Base-by-base conservation (phyloP, 495 filamentous ascomycete species). In the Cercophora sp. region DNA sequence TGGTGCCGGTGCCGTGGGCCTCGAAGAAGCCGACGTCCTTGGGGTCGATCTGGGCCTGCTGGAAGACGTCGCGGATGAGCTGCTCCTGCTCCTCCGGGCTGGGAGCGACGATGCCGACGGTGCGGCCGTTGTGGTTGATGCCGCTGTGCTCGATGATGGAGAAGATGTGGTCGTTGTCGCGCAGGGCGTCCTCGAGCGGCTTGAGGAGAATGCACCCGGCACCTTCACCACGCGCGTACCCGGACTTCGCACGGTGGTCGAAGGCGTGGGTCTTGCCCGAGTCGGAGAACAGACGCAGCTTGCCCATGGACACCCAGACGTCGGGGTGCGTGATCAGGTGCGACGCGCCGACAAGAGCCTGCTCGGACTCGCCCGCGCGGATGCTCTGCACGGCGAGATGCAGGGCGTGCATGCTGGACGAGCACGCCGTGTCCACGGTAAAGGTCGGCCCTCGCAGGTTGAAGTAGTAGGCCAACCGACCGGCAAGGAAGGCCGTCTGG, bases 341-440 rank as follows among this genome's bases (percentile, higher is more conserved):
- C 5, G 67, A 68, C 0, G 75, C 79, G 4, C 64, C 73, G n/a
- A 77, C 76, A 13, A 82, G 61, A 34, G 74, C 71, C 42, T 64
- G 57, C 35, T 70, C 65, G 1, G 65, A 72, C 41, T 78, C 76
- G 11, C 75, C 73, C 2, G 74, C 71, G 70, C 85, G 85, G 13
- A 94, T 76, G 1, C 83, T 82, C 53, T 88, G 89, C 59, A 89
- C 90, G 16, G 89, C 89, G n/a, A 89, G 71, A 53, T 93, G 76
- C 9, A 79, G 36, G 1, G 74, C 75, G 48, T 75, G 67, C 59
- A 80, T 58, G 41, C 85, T 89, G 8, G 86, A 89, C 9, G 89
- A 93, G 63, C 89, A 95, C 8, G 90, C 89, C 1, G 90, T 93
- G 64, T 94, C 90, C 23, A 93, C 76, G 35, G 84, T 89, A 62